Conservation (phyloP, 2,329 filamentous ascomycete genomes). For the Curvularia lunata region DNA sequence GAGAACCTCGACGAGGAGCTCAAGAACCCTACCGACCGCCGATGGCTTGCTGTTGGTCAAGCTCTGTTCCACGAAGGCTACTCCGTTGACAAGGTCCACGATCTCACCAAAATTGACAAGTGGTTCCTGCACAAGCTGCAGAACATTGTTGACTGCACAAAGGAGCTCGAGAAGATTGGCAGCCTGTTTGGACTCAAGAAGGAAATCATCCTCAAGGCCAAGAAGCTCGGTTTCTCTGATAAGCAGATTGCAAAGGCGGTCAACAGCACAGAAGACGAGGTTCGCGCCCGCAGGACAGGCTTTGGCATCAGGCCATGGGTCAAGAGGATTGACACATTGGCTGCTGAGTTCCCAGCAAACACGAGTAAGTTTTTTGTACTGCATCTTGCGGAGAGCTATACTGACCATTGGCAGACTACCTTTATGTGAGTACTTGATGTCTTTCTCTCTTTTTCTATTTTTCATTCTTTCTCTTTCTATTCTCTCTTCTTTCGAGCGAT, state of each 20-base stretch:
- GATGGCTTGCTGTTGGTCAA: conserved; percentile 96
- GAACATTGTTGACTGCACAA: conserved; percentile 92
- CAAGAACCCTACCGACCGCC: conserved; percentile 90
- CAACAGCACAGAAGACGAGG: conserved; percentile 84
- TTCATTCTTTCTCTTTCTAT: neutral
- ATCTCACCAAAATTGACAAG: conserved; percentile 97
- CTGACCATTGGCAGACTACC: neutral
- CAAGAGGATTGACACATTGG: conserved; percentile 97
- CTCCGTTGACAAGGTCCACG: conserved; percentile 87
- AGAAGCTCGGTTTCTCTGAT: conserved; percentile 98
- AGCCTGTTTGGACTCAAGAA: conserved; percentile 84
- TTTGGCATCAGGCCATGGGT: conserved; percentile 95
- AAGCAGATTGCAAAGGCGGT: conserved; percentile 90
- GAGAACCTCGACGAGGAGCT: conserved; percentile 90
- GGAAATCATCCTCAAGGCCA: conserved; percentile 86
- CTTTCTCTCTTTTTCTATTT: neutral
- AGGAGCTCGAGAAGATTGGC: conserved; percentile 82
- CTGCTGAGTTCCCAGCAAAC: conserved; percentile 72
- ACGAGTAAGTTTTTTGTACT: neutral
- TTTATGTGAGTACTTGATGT: conserved; percentile 62
- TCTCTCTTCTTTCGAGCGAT: neutral
- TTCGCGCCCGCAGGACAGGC: conserved; percentile 80
- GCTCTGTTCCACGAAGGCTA: conserved; percentile 98
- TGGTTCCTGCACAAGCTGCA: conserved; percentile 99
- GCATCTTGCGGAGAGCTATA: neutral